phyloP scores from a whole-genome alignment of 306 rosid genomes.

The Cucumis hystrix region DNA sequence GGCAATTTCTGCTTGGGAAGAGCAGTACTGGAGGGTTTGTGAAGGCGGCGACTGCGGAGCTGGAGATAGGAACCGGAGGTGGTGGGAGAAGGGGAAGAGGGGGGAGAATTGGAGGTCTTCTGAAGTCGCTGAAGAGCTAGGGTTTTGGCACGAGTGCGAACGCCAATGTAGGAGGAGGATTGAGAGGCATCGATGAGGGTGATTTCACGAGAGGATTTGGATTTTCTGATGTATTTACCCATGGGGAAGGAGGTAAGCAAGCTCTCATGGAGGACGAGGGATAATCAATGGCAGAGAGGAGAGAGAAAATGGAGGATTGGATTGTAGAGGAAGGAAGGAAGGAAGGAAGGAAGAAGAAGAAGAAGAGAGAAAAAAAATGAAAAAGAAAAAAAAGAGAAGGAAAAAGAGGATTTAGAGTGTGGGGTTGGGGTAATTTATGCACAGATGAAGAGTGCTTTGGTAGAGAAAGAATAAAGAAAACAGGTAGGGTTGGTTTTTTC shows the following conservation, averaged over 20 bases:
- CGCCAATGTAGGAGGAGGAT: slow-evolving; percentile 39
- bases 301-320: background rate
- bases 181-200: slow-evolving; percentile 52
- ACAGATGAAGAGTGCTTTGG: background rate
- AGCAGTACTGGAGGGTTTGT: slow-evolving; percentile 27
- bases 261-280: slow-evolving; percentile 18
- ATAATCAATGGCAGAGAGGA: background rate
- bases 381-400: no score
- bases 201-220: slow-evolving; percentile 44
- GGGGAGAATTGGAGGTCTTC: slow-evolving; percentile 17
- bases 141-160: slow-evolving; percentile 90
- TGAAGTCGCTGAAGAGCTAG: slow-evolving; percentile 52
- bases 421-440: slow-evolving; percentile 10
- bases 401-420: background rate
- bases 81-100: slow-evolving; percentile 14
- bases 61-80: slow-evolving; percentile 53
- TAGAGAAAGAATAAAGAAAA: background rate
- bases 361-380: no score
- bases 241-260: slow-evolving; percentile 13
- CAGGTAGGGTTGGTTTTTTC: slow-evolving; percentile 11
- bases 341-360: background rate
- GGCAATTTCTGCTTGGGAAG: slow-evolving; percentile 12
- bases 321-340: background rate
- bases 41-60: slow-evolving; percentile 77
- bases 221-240: slow-evolving; percentile 91